Evolutionary conservation across 2,329 filamentous ascomycete species (phyloP).

Genomic region (Pseudogymnoascus sp.): DNA sequence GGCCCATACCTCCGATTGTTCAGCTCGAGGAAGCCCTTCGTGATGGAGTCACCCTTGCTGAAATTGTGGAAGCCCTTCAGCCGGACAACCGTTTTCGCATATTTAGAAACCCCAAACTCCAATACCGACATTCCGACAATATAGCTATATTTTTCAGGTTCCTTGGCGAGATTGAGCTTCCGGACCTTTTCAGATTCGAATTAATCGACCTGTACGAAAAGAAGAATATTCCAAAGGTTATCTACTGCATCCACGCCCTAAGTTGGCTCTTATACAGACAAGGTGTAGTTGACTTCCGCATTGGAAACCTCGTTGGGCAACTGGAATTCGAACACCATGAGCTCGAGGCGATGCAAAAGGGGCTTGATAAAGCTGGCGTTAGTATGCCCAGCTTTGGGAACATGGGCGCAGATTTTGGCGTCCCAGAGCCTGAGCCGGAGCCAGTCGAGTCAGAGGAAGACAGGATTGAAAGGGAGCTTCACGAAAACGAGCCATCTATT

Average conservation of each 20-base stretch:
- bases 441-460: constrained; percentile 84
- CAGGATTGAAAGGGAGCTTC: constrained; percentile 71
- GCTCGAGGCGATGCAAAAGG: constrained; percentile 92
- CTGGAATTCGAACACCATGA: constrained; percentile 97
- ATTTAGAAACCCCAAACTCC: constrained; percentile 76
- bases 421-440: constrained; percentile 62
- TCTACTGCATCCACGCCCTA: constrained; percentile 94
- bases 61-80: constrained; percentile 84
- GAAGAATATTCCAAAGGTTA: constrained; percentile 98
- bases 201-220: constrained; percentile 98
- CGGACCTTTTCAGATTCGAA: constrained; percentile 94
- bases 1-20: constrained; percentile 82
- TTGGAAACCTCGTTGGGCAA: constrained; percentile 93
- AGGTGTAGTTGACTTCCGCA: constrained; percentile 89
- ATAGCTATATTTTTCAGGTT: constrained; percentile 95
- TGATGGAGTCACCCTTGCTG: constrained; percentile 88
- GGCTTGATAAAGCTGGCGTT: constrained; percentile 87
- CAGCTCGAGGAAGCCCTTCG: constrained; percentile 87
- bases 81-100: constrained; percentile 71
- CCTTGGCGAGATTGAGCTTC: constrained; percentile 81
- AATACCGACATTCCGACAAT: constrained; percentile 95
- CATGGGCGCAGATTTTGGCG: constrained; percentile 92
- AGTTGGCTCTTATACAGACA: constrained; percentile 97
- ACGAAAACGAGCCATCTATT: constrained; percentile 65
- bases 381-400: constrained; percentile 97